Evolutionary conservation across 805 yeast genomes (phyloP).

Genomic region (Ogataea populi-albae): DNA sequence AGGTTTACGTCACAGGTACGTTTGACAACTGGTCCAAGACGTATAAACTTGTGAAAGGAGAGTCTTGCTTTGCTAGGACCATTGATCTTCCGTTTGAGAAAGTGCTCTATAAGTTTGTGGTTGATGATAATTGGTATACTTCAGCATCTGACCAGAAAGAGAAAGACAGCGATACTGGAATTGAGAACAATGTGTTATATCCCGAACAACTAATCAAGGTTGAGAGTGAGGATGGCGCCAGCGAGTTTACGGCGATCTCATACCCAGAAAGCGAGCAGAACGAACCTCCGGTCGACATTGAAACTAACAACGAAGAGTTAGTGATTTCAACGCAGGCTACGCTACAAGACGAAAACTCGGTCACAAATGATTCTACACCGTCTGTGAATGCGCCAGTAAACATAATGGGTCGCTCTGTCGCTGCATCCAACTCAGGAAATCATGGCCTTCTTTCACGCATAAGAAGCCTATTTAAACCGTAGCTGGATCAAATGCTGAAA

Average conservation of each 20-base stretch:
- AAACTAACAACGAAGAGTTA: conserved; percentile 20
- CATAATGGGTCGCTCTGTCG: conserved; percentile 2
- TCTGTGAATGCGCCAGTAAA: conserved; percentile 1
- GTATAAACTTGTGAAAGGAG: conserved; percentile 39
- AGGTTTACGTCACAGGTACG: conserved; percentile 60
- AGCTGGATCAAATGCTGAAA: not conserved
- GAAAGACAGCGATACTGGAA: conserved; percentile 40
- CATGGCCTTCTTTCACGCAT: conserved; percentile 22
- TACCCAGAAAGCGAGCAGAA: conserved; percentile 23
- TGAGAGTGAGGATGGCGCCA: conserved; percentile 25
- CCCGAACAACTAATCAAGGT: conserved; percentile 27
- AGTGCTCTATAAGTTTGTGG: conserved; percentile 53
- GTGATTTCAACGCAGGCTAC: conserved; percentile 28
- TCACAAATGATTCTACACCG: conserved; percentile 9
- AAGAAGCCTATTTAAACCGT: conserved; percentile 23
- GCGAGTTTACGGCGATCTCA: conserved; percentile 33
- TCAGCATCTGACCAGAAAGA: conserved; percentile 38
- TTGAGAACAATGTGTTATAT: conserved; percentile 49
- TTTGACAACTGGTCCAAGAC: conserved; percentile 56
- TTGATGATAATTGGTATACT: conserved; percentile 55
- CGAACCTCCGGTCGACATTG: conserved; percentile 11
- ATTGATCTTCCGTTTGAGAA: conserved; percentile 39
- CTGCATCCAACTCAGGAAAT: conserved; percentile 2
- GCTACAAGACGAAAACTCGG: conserved; percentile 23
- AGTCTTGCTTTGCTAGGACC: conserved; percentile 40